A percentile compares a stretch with the other conserved stretches of the same genome.
Conservation (phyloP, 108 stramenopile species). For the Cyclotella atomus region DNA sequence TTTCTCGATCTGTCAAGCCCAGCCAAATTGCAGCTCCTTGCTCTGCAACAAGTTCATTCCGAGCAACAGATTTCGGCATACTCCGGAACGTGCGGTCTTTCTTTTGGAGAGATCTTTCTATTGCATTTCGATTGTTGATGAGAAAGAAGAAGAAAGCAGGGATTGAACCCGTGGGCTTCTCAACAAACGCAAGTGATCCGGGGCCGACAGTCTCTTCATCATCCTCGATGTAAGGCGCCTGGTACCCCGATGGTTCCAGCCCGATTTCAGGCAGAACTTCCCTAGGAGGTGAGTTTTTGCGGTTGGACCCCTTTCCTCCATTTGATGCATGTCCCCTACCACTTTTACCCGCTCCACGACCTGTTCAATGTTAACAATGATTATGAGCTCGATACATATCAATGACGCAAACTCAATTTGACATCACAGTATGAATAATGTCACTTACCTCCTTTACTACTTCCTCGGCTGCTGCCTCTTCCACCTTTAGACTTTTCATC, state of each 20-base stretch:
- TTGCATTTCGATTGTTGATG: constrained; percentile 64
- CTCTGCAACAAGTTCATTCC: constrained; percentile 81
- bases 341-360: constrained; percentile 14
- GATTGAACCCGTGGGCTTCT: constrained; percentile 38
- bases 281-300: neutral
- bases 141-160: constrained; percentile 61
- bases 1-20: constrained; percentile 52
- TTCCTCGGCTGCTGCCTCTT: constrained; percentile 5
- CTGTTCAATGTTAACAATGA: neutral
- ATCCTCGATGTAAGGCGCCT: constrained; percentile 45
- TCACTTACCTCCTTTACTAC: neutral
- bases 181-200: constrained; percentile 33
- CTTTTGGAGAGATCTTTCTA: constrained; percentile 65
- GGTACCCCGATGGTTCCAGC: constrained; percentile 34
- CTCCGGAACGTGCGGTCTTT: constrained; percentile 68
- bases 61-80: constrained; percentile 62
- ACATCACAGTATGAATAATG: no score
- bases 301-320: constrained; percentile 4
- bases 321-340: constrained; percentile 23
- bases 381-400: neutral
- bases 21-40: constrained; percentile 77
- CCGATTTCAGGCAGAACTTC: neutral
- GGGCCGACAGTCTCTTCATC: constrained; percentile 48
- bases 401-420: no score
- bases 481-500: constrained; percentile 11